Conservation (phyloP, 2,329 filamentous ascomycete genomes). For the Diplodia corticola region DNA sequence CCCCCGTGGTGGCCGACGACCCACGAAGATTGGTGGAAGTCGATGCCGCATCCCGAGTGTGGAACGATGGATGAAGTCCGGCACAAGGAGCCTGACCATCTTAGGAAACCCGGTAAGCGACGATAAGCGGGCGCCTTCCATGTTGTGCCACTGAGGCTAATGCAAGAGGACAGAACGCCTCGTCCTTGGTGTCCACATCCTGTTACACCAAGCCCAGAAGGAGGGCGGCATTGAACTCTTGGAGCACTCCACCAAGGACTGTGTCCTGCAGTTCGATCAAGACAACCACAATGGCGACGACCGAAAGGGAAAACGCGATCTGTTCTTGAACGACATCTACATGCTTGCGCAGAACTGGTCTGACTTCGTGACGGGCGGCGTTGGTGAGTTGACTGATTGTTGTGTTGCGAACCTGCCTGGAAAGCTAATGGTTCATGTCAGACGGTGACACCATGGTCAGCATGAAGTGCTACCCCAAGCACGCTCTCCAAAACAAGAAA, state of each 20-base stretch:
- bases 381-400: slow-evolving; percentile 13
- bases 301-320: slow-evolving; percentile 9
- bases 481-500: slow-evolving; percentile 20
- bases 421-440: background rate
- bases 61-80: slow-evolving; percentile 46
- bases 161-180: slow-evolving; percentile 11
- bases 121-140: background rate
- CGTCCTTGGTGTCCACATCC: slow-evolving; percentile 23
- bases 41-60: slow-evolving; percentile 15
- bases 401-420: background rate
- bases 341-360: slow-evolving; percentile 14
- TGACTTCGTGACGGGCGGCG: slow-evolving; percentile 15
- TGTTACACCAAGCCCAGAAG: slow-evolving; percentile 17
- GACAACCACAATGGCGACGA: slow-evolving; percentile 19
- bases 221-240: slow-evolving; percentile 11
- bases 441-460: slow-evolving; percentile 10
- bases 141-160: background rate
- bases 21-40: slow-evolving; percentile 15
- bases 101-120: slow-evolving; percentile 62
- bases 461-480: slow-evolving; percentile 22
- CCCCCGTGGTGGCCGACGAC: slow-evolving; percentile 39
- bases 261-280: slow-evolving; percentile 18
- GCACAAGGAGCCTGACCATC: slow-evolving; percentile 73
- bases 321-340: slow-evolving; percentile 22
- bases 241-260: slow-evolving; percentile 23